Evolutionary conservation across 1,139 yeast genomes (phyloP).

Genomic region (Pichia sp.): DNA sequence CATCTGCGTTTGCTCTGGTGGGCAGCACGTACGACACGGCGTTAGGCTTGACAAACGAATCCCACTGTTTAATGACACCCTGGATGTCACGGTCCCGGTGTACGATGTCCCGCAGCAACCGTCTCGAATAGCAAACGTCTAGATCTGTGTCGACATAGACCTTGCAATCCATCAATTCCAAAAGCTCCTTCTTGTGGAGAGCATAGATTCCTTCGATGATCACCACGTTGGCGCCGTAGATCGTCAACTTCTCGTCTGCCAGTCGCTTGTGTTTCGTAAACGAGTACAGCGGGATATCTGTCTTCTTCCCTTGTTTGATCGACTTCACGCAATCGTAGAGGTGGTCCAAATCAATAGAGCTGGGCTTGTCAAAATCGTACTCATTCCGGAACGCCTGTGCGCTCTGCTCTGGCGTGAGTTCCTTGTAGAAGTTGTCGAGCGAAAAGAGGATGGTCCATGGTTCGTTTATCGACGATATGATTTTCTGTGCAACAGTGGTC

Average conservation of each 20-base stretch:
- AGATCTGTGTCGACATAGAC: slow-evolving; percentile 91
- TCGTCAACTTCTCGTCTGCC: slow-evolving; percentile 61
- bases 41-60: slow-evolving; percentile 84
- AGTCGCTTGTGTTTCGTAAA: slow-evolving; percentile 64
- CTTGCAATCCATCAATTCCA: slow-evolving; percentile 77
- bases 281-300: slow-evolving; percentile 82
- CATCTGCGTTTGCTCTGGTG: slow-evolving; percentile 76
- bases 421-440: slow-evolving; percentile 85
- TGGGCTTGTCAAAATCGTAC: slow-evolving; percentile 84
- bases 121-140: slow-evolving; percentile 84
- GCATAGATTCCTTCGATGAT: slow-evolving; percentile 91
- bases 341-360: slow-evolving; percentile 73
- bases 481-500: slow-evolving; percentile 82
- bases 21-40: slow-evolving; percentile 74
- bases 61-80: slow-evolving; percentile 89
- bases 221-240: slow-evolving; percentile 94
- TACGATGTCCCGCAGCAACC: slow-evolving; percentile 80
- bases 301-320: slow-evolving; percentile 54
- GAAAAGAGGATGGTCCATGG: slow-evolving; percentile 96
- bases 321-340: slow-evolving; percentile 59
- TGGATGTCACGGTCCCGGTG: slow-evolving; percentile 78
- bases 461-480: slow-evolving; percentile 74
- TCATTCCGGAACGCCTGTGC: slow-evolving; percentile 58
- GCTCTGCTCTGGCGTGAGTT: slow-evolving; percentile 59
- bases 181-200: slow-evolving; percentile 61